Evolutionary conservation across 441 rosid species (phyloP).

Genomic region (Gossypium gossypioides): DNA sequence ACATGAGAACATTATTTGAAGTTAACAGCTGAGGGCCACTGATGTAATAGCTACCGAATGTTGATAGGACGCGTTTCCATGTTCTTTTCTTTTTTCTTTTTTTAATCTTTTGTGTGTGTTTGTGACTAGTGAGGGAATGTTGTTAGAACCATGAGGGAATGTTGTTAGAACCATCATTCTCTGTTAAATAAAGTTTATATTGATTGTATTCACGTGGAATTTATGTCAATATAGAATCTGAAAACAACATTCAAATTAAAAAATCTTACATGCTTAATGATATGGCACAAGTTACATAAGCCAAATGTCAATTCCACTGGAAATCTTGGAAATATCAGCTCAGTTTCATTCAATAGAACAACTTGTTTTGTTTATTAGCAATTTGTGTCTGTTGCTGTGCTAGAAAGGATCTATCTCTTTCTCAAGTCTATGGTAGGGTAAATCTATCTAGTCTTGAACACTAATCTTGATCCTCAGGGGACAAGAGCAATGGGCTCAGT

Average conservation of each 20-base stretch:
- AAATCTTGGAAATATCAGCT: background rate
- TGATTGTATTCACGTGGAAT: background rate
- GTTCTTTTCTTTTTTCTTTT: too few species aligned
- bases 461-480: slow-evolving; percentile 37
- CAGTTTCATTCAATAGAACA: background rate
- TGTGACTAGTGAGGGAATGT: too few species aligned
- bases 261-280: background rate
- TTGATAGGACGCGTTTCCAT: too few species aligned
- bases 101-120: too few species aligned
- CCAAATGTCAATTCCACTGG: background rate
- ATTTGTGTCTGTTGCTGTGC: background rate
- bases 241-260: background rate
- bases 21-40: background rate
- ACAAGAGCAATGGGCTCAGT: slow-evolving; percentile 75
- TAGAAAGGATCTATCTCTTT: slow-evolving; percentile 8
- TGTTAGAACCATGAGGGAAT: background rate
- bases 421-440: slow-evolving; percentile 8
- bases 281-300: background rate
- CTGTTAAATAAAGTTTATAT: background rate
- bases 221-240: background rate
- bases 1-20: background rate
- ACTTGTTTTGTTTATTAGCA: background rate
- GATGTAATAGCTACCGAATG: background rate
- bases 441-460: slow-evolving; percentile 15
- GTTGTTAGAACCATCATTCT: background rate